Conservation (phyloP, 768 basidiomycete genomes). For the Boletus pseudo-olivaceus region DNA sequence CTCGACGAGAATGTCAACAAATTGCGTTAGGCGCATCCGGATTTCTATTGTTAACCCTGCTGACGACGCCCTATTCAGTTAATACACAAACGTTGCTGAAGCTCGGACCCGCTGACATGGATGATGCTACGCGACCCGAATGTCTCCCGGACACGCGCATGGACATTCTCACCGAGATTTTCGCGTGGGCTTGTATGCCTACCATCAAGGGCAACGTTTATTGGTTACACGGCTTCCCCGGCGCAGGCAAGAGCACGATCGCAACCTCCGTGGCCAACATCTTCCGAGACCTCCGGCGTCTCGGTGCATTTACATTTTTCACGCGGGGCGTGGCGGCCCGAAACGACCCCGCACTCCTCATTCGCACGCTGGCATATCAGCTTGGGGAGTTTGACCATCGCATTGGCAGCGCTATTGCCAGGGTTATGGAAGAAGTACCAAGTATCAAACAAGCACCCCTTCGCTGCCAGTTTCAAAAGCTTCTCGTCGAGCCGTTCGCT, state of each 20-base stretch:
- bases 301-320: slow-evolving; percentile 37
- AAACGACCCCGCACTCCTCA: slow-evolving; percentile 28
- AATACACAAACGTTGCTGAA: slow-evolving; percentile 20
- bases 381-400: slow-evolving; percentile 32
- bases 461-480: slow-evolving; percentile 32
- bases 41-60: not conserved
- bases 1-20: slow-evolving; percentile 25
- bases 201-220: slow-evolving; percentile 20
- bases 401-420: slow-evolving; percentile 24
- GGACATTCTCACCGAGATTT: slow-evolving; percentile 26
- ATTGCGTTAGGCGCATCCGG: slow-evolving; percentile 19
- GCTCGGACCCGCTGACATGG: slow-evolving; percentile 30
- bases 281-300: slow-evolving; percentile 30
- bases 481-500: slow-evolving; percentile 32
- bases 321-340: slow-evolving; percentile 28
- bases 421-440: slow-evolving; percentile 24
- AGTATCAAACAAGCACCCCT: slow-evolving; percentile 29
- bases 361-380: slow-evolving; percentile 35
- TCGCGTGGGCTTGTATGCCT: slow-evolving; percentile 25
- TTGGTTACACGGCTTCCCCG: slow-evolving; percentile 36
- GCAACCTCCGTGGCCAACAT: slow-evolving; percentile 35
- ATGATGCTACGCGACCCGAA: slow-evolving; percentile 20
- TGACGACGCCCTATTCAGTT: slow-evolving; percentile 10
- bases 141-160: slow-evolving; percentile 33
- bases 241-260: slow-evolving; percentile 36